A percentile compares a stretch with the other conserved stretches of the same genome.
Conservation (phyloP, 2,329 filamentous ascomycete genomes). For the Bertia moriformis region DNA sequence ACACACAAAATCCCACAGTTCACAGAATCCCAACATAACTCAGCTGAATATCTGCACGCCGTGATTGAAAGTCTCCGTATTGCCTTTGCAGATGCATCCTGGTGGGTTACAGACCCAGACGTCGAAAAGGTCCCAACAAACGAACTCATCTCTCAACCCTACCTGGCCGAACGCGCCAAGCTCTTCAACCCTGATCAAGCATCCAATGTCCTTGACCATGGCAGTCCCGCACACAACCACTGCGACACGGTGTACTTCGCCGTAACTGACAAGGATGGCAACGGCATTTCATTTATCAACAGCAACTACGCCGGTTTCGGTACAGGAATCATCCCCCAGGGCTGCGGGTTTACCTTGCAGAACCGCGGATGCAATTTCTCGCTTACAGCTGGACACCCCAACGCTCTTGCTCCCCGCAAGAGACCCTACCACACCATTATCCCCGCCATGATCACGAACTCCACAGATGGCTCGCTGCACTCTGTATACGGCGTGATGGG, state of each 20-base stretch:
- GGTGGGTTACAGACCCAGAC: constrained; percentile 80
- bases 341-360: constrained; percentile 85
- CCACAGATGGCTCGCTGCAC: constrained; percentile 59
- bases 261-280: constrained; percentile 66
- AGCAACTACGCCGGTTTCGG: constrained; percentile 86
- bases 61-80: constrained; percentile 79
- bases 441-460: constrained; percentile 73
- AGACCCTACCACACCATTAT: constrained; percentile 97
- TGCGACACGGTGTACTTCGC: constrained; percentile 93
- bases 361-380: constrained; percentile 84
- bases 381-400: constrained; percentile 59
- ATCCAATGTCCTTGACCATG: constrained; percentile 49
- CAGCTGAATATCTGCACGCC: constrained; percentile 65
- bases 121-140: constrained; percentile 54
- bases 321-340: constrained; percentile 68
- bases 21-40: constrained; percentile 62
- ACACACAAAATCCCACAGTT: constrained; percentile 63
- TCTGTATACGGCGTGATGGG: constrained; percentile 94
- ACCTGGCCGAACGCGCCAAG: constrained; percentile 56
- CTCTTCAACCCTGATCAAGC: constrained; percentile 44
- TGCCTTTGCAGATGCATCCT: constrained; percentile 75
- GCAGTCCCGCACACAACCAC: constrained; percentile 67
- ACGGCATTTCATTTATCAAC: constrained; percentile 93
- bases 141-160: constrained; percentile 55
- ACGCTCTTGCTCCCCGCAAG: constrained; percentile 67